A percentile compares a stretch with the other conserved stretches of the same genome.
Conservation (phyloP, 75 land plant species). For the Chamaecyparis obtusa region DNA sequence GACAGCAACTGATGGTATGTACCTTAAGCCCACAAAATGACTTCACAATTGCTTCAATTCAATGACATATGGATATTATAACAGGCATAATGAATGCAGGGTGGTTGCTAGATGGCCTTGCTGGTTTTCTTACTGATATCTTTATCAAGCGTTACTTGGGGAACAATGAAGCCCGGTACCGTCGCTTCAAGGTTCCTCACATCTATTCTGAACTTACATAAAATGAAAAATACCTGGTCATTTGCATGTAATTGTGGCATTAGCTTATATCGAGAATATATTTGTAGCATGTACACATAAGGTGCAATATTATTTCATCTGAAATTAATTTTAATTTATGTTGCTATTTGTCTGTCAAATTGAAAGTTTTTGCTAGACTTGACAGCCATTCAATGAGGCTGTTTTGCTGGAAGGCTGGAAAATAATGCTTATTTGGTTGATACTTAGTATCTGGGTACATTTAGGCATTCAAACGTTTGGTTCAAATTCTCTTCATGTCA, state of each 20-base stretch:
- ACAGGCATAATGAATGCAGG: constrained; percentile 31
- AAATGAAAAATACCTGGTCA: not conserved
- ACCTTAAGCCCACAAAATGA: not conserved
- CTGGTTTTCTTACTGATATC: constrained; percentile 78
- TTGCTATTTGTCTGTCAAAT: not conserved
- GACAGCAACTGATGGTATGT: constrained; percentile 78
- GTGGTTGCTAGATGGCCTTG: constrained; percentile 94
- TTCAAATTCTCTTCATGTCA: too few species aligned
- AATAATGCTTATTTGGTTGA: too few species aligned
- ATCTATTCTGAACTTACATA: constrained; percentile 2
- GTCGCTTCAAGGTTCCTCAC: constrained; percentile 74
- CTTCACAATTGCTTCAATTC: not conserved
- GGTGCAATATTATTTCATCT: not conserved
- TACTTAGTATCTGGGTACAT: too few species aligned
- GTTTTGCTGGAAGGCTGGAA: too few species aligned
- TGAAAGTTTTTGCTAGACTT: not conserved
- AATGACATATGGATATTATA: not conserved
- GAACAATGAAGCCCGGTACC: constrained; percentile 89
- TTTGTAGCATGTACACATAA: not conserved
- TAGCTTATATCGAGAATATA: not conserved
- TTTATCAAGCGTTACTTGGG: constrained; percentile 83
- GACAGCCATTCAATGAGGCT: too few species aligned
- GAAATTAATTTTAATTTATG: not conserved
- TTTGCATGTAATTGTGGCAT: not conserved
- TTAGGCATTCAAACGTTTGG: too few species aligned